Base-by-base conservation (phyloP, 805 yeast genomes). In the Saccharomycopsis amapae region DNA sequence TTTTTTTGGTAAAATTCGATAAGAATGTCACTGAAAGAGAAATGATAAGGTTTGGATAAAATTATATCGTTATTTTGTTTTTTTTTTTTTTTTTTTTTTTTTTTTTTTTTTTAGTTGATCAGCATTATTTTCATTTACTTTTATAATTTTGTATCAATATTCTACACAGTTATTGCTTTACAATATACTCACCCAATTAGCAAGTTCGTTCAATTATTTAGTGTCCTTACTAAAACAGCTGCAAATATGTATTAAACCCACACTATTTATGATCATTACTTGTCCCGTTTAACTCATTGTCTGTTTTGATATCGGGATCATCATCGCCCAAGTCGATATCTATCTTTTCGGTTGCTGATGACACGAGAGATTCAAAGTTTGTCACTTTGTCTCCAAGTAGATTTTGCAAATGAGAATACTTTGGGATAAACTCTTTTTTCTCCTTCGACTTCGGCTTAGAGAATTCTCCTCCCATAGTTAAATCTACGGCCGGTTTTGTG, bases 1-100 rank as follows among this genome's bases (percentile, higher is more conserved):
- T 87, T 0, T 86, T 79, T 55, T 67, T 86, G 51, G 73, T 86
- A 36, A 81, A 82, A 55, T 82, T 86, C 47, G 85, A 81, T 50
- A 68, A 71, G 3, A 66, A 65, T 52, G 76, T 81, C 7, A 60
- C 77, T 3, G 67, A 69, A 40, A 65, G 87, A 53, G 87, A 81
- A 53, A 59, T 62, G 34, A 58, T 72, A 18, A 59, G 78, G 40
- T 70, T 65, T 52, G 58, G 57, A 6, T 25, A 17, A 19, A 13
- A 19, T 12, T 3, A 20, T 41, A 26, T 32, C 3, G n/a, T n/a
- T n/a, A n/a, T n/a, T n/a, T n/a, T n/a, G n/a, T n/a, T n/a, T n/a
- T n/a, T n/a, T n/a, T 25, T 18, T 15, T 13, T 32, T 10, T 3
- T 18, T 32, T 32, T 32, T 10, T 10, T 32, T 13, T 32, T 2